These are phyloP conservation scores for Rhizopus sp. DNA, from an alignment of 371 early-diverging fungal genomes.

Conservation along the genomic window DNA sequence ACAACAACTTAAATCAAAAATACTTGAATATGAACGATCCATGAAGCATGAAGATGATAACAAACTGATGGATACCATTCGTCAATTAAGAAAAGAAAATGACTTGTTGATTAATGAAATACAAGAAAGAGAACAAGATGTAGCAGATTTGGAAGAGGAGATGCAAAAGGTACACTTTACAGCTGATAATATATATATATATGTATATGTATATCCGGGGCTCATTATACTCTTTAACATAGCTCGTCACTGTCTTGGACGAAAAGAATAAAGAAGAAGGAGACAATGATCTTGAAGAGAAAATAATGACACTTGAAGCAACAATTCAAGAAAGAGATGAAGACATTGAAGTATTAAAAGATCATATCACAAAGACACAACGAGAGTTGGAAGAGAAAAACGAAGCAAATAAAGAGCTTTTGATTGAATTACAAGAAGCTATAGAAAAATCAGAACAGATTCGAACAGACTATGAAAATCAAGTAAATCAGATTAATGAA, in stretches of 20 bases:
- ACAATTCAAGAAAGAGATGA: slow-evolving; percentile 14
- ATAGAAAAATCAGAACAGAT: slow-evolving; percentile 2
- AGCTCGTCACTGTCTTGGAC: slow-evolving; percentile 12
- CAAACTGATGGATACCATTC: slow-evolving; percentile 11
- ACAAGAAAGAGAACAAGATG: slow-evolving; percentile 35
- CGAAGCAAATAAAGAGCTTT: slow-evolving; percentile 20
- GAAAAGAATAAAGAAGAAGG: slow-evolving; percentile 5
- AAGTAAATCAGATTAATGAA: slow-evolving; percentile 34
- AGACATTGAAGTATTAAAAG: slow-evolving; percentile 21
- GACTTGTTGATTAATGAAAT: slow-evolving; percentile 22
- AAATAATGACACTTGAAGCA: slow-evolving; percentile 1
- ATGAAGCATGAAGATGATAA: slow-evolving; percentile 1
- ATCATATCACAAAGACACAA: slow-evolving; percentile 14
- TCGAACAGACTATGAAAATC: slow-evolving; percentile 19
- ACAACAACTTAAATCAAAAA: slow-evolving; percentile 30
- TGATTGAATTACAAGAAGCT: slow-evolving; percentile 18
- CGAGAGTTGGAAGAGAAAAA: slow-evolving; percentile 15
- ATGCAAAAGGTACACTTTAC: slow-evolving; percentile 33
- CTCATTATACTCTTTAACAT: not conserved
- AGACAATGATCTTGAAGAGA: slow-evolving; percentile 20
- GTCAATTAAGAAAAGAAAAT: slow-evolving; percentile 19
- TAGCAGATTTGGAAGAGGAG: slow-evolving; percentile 33
- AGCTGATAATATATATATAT: not conserved
- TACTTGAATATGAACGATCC: slow-evolving; percentile 28
- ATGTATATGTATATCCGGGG: not conserved